Conservation (phyloP, 768 basidiomycete genomes). For the Tylopilus rubrobrunneus region DNA sequence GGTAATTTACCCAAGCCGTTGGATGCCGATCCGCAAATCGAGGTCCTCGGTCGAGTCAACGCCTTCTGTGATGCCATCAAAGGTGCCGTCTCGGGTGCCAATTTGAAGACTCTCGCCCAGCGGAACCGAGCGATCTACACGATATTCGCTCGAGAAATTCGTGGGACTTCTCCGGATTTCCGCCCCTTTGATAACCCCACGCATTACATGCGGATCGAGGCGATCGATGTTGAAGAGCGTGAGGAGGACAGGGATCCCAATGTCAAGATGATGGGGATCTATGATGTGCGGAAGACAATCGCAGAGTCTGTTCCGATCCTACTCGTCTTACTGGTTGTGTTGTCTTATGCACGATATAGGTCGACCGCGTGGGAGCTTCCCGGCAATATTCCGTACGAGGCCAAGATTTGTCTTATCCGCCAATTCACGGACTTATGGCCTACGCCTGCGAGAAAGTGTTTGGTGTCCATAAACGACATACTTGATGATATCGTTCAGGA, state of each 20-base stretch:
- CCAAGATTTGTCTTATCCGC: too few species aligned
- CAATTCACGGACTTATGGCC: not conserved
- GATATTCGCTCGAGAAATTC: constrained; percentile 10
- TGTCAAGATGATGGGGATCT: constrained; percentile 25
- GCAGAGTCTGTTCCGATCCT: constrained; percentile 26
- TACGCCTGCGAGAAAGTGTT: constrained; percentile 32
- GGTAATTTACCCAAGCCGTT: not conserved
- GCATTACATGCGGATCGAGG: not conserved
- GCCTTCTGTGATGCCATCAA: too few species aligned
- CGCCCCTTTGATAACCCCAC: constrained; percentile 24
- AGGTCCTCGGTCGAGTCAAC: too few species aligned
- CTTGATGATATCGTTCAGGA: constrained; percentile 28
- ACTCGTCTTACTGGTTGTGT: not conserved
- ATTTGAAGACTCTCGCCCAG: too few species aligned
- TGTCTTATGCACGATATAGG: constrained; percentile 13
- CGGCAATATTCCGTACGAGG: too few species aligned
- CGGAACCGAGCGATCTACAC: too few species aligned
- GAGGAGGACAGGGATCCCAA: not conserved
- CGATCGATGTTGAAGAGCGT: not conserved
- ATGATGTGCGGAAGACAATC: constrained; percentile 35
- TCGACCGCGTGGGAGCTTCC: too few species aligned
- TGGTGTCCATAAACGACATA: constrained; percentile 30
- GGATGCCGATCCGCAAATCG: too few species aligned
- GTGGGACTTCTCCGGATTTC: constrained; percentile 41
- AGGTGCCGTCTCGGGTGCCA: too few species aligned